These are phyloP conservation scores for Edaphochlamys debaryana DNA, from an alignment of 139 green algal genomes.

Conservation along the genomic window DNA sequence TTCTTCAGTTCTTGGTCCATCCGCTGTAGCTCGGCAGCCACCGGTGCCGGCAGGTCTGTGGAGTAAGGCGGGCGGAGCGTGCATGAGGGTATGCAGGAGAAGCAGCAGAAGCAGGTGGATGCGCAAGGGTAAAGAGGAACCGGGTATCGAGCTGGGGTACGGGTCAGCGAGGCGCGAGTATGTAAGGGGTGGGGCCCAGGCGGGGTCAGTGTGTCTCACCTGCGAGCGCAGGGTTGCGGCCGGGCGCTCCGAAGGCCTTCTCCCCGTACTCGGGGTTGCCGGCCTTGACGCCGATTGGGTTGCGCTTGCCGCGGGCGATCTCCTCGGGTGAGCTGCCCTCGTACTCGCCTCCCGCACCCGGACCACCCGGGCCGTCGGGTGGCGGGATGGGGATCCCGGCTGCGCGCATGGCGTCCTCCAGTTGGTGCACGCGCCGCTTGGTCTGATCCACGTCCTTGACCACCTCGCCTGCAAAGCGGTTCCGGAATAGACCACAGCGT, in stretches of 20 bases:
- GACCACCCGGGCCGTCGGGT: not conserved
- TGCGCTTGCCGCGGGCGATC: not conserved
- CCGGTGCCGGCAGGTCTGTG: not conserved
- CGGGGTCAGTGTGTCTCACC: too few species aligned
- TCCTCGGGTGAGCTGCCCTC: not conserved
- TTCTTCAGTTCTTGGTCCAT: conserved; percentile 7
- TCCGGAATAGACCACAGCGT: too few species aligned
- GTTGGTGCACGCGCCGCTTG: not conserved
- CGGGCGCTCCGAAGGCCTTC: too few species aligned
- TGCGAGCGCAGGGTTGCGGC: too few species aligned
- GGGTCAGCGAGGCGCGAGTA: too few species aligned
- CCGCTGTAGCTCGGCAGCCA: not conserved
- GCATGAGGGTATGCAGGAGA: too few species aligned
- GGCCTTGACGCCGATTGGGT: not conserved
- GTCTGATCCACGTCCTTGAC: not conserved
- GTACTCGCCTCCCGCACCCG: not conserved
- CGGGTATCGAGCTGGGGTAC: too few species aligned
- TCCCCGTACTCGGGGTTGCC: not conserved
- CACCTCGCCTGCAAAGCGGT: not conserved
- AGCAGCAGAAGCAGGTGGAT: too few species aligned
- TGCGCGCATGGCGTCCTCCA: not conserved
- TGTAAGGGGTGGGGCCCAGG: too few species aligned
- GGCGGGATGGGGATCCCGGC: not conserved
- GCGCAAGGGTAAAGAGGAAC: too few species aligned
- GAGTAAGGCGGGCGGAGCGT: too few species aligned